Percentiles rank a stretch among this genome's conserved stretches.
These are phyloP conservation scores for Singerocomus rubriflavus DNA, from an alignment of 1,284 basidiomycete genomes.

Conservation along the genomic window DNA sequence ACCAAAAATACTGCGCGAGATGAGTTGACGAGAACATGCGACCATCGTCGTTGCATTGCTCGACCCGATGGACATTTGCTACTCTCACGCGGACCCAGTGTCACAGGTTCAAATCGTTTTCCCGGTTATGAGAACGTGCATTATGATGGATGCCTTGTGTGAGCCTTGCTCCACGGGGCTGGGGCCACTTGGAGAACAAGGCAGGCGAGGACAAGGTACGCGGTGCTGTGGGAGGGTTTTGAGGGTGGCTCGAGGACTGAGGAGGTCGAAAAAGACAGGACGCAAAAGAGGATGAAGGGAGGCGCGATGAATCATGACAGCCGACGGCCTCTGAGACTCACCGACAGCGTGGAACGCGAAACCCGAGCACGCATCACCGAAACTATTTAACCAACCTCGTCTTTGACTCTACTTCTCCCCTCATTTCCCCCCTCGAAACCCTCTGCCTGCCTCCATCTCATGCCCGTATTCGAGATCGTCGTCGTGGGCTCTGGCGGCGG, in stretches of 20 bases:
- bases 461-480: slow-evolving; percentile 63
- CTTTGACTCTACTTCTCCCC: too few species aligned
- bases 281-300: background rate
- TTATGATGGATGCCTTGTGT: too few species aligned
- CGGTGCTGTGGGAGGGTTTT: slow-evolving; percentile 6
- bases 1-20: slow-evolving; percentile 1
- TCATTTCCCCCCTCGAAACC: too few species aligned
- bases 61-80: background rate
- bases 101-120: slow-evolving; percentile 1
- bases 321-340: slow-evolving; percentile 13
- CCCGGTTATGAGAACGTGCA: slow-evolving; percentile 15
- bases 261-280: background rate
- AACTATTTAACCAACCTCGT: background rate
- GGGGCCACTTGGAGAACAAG: background rate
- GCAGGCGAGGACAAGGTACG: slow-evolving; percentile 7
- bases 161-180: slow-evolving; percentile 13
- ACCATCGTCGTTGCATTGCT: background rate
- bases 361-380: background rate
- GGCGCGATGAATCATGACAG: background rate
- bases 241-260: background rate
- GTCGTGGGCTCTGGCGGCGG: slow-evolving; percentile 78
- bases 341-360: background rate
- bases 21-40: background rate
- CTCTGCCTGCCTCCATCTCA: slow-evolving; percentile 9
- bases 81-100: slow-evolving; percentile 13